Base-by-base conservation (phyloP, 1,139 yeast species). In the Candida anutae region DNA sequence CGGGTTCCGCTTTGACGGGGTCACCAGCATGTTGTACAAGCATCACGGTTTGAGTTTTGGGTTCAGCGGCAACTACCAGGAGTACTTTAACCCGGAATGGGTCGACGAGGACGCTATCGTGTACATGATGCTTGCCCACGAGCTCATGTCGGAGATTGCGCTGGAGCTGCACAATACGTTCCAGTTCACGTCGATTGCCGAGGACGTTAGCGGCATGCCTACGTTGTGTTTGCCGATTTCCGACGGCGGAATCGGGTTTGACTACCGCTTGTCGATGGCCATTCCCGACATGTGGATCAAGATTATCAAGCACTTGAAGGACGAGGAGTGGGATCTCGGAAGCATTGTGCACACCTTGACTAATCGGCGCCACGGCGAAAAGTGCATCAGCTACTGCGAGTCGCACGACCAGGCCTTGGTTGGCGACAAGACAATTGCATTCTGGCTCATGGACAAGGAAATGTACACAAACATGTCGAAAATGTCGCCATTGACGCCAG, bases 211-310 rank as follows among this genome's bases (percentile, higher is more conserved):
- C 29, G 98, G 98, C 11, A 90, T 90, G 83, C 98, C 98, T 20
- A 85, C 96, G 1, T 62, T 90, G 29, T 88, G 97, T 55, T 56
- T 84, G 27, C 78, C 93, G 6, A 67, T 84, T 25, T 34, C 45
- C 0, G 52, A 62, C 20, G 97, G 97, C 28, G 98, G 98, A 29
- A 77, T 83, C 39, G 98, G 96, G 0, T 90, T 88, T 47, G 93
- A 88, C 50, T 90, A 88, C 53, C 68, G 97, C 40, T 64, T 90
- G 33, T 93, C 95, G 3, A 90, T 90, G 98, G 97, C 97, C 1
- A 69, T 90, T 35, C 98, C 98, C 5, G 98, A 90, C 54, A 88
- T 88, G 97, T 90, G 98, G 97, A 90, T 90, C 58, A 90, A 90
- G 54, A 58, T 87, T 28, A 59, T 90, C 43, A 90, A 90, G 51